phyloP scores from a whole-genome alignment of 2,329 filamentous ascomycete genomes.

The Venturia oleaginea region DNA sequence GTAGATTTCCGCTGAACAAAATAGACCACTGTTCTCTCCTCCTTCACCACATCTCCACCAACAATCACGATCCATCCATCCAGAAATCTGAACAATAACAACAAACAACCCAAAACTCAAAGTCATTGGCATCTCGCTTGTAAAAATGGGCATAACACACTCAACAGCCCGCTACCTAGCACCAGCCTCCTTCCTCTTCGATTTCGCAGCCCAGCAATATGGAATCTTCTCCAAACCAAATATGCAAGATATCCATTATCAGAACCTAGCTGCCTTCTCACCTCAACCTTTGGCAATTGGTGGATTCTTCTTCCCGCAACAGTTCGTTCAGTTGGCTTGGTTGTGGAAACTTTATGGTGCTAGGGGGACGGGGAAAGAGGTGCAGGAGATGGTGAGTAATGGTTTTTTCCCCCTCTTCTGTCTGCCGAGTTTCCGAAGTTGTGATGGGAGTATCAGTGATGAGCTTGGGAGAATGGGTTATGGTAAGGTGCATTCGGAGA shows the following conservation, averaged over 20 bases:
- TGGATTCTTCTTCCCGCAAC: constrained; percentile 53
- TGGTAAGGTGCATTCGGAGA: no score
- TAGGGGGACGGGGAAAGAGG: constrained; percentile 35
- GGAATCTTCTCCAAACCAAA: constrained; percentile 48
- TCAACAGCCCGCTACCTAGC: constrained; percentile 47
- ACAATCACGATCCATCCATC: not conserved
- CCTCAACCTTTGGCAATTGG: constrained; percentile 52
- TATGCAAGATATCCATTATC: constrained; percentile 52
- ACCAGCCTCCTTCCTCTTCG: constrained; percentile 45
- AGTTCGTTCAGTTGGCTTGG: constrained; percentile 50
- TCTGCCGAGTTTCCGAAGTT: no score
- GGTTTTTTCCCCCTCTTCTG: no score
- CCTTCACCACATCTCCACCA: no score
- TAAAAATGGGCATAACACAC: constrained; percentile 43
- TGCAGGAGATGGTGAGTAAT: constrained; percentile 36
- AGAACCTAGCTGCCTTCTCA: constrained; percentile 49
- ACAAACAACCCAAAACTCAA: not conserved
- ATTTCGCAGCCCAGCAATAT: constrained; percentile 52
- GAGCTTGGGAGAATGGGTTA: no score
- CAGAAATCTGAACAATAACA: no score
- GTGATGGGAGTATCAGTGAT: no score
- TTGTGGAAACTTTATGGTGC: constrained; percentile 47
- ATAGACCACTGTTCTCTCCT: no score
- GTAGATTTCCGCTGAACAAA: no score
- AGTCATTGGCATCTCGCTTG: not conserved